Conservation (phyloP, 2,329 filamentous ascomycete genomes). For the Colletotrichum graminicola region DNA sequence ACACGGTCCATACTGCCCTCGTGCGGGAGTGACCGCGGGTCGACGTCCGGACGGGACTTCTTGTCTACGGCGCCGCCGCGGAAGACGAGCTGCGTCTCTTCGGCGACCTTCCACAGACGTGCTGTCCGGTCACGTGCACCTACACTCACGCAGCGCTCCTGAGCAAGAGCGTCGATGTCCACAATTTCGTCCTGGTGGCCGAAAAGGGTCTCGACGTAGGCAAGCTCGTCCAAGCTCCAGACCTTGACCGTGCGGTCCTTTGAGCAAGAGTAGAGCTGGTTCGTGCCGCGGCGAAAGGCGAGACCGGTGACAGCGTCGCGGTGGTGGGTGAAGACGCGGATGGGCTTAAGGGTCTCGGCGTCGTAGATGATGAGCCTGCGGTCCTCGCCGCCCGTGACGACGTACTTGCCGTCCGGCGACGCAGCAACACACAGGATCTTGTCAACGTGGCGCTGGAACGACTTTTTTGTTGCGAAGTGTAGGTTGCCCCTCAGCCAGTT, state of each 20-base stretch:
- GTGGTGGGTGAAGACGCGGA: slow-evolving; percentile 91
- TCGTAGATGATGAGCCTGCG: slow-evolving; percentile 90
- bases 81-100: slow-evolving; percentile 96
- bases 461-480: slow-evolving; percentile 70
- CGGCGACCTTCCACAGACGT: slow-evolving; percentile 93
- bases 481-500: slow-evolving; percentile 72
- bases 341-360: slow-evolving; percentile 79
- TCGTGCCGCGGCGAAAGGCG: slow-evolving; percentile 87
- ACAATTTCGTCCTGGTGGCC: slow-evolving; percentile 94
- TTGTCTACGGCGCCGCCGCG: slow-evolving; percentile 76
- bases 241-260: slow-evolving; percentile 95
- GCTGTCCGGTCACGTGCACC: slow-evolving; percentile 93
- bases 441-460: slow-evolving; percentile 82
- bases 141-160: slow-evolving; percentile 91
- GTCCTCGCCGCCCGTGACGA: slow-evolving; percentile 91
- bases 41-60: slow-evolving; percentile 56
- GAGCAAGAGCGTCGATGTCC: slow-evolving; percentile 83
- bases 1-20: slow-evolving; percentile 93
- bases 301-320: slow-evolving; percentile 88
- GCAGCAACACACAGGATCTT: slow-evolving; percentile 87
- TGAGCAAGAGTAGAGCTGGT: slow-evolving; percentile 92
- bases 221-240: slow-evolving; percentile 91
- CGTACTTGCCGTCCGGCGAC: slow-evolving; percentile 88
- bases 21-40: slow-evolving; percentile 67
- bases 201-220: slow-evolving; percentile 95